These are phyloP conservation scores for Fusarium humuli DNA, from an alignment of 2,329 filamentous ascomycete species.

Conservation along the genomic window DNA sequence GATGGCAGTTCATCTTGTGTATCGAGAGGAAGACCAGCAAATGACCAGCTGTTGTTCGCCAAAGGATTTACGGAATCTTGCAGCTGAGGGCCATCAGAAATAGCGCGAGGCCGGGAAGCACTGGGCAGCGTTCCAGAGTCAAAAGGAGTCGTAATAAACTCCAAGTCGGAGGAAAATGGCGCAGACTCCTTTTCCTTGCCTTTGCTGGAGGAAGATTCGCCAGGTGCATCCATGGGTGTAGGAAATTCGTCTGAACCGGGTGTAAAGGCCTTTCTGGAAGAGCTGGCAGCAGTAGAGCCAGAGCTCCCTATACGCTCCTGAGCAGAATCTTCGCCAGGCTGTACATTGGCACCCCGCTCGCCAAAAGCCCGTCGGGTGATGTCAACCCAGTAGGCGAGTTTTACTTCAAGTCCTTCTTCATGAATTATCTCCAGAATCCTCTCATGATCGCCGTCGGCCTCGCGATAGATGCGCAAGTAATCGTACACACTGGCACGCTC, in stretches of 20 bases:
- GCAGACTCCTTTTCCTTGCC: slow-evolving; percentile 33
- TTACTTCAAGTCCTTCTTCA: slow-evolving; percentile 68
- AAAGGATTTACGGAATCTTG: slow-evolving; percentile 62
- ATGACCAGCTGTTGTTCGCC: slow-evolving; percentile 72
- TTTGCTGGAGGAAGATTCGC: slow-evolving; percentile 24
- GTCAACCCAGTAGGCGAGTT: slow-evolving; percentile 69
- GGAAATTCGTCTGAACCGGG: slow-evolving; percentile 42
- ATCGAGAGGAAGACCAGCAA: slow-evolving; percentile 56
- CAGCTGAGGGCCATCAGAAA: slow-evolving; percentile 66
- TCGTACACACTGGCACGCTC: slow-evolving; percentile 48
- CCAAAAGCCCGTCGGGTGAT: slow-evolving; percentile 57
- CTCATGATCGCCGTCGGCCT: slow-evolving; percentile 69
- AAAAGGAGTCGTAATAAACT: slow-evolving; percentile 12
- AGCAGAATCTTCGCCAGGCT: background rate
- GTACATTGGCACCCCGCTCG: slow-evolving; percentile 21
- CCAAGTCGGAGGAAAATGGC: slow-evolving; percentile 14
- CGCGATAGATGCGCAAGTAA: slow-evolving; percentile 67
- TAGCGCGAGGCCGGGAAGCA: slow-evolving; percentile 61
- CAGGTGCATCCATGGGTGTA: slow-evolving; percentile 19
- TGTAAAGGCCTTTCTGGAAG: slow-evolving; percentile 41
- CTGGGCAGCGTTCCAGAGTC: slow-evolving; percentile 28
- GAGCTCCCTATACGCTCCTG: slow-evolving; percentile 37
- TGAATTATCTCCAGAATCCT: slow-evolving; percentile 71
- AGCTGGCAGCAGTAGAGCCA: slow-evolving; percentile 43
- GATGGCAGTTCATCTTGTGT: slow-evolving; percentile 16